Evolutionary conservation across 139 green algal species (phyloP).

Genomic region (Micractinium conductrix): DNA sequence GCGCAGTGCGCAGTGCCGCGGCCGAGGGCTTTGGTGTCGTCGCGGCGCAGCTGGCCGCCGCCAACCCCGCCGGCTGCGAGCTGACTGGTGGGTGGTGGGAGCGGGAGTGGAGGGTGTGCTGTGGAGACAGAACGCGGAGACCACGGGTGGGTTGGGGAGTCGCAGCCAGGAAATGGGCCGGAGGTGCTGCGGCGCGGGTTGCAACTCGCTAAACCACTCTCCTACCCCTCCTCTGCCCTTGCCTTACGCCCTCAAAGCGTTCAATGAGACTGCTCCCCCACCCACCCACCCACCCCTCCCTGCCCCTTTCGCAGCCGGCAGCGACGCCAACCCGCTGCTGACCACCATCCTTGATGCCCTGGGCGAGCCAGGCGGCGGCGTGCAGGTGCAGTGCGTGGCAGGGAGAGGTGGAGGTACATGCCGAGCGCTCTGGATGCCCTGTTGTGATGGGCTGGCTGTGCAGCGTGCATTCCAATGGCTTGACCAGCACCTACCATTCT

Average conservation of each 20-base stretch:
- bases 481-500: too few relatives aligned
- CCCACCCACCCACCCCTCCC: background rate
- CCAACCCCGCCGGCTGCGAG: background rate
- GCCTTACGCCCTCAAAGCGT: background rate
- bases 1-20: background rate
- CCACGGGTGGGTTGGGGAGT: background rate
- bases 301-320: background rate
- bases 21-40: background rate
- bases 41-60: conserved; percentile 5
- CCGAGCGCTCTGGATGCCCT: too few relatives aligned
- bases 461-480: too few relatives aligned
- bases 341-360: conserved; percentile 18
- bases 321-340: conserved; percentile 6
- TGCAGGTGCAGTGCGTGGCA: too few relatives aligned
- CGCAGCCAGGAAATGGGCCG: too few relatives aligned
- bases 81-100: background rate
- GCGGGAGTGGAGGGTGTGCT: background rate
- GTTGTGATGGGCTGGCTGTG: too few relatives aligned
- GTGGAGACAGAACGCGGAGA: background rate
- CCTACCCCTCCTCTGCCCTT: background rate
- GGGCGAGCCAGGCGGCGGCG: background rate
- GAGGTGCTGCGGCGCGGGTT: background rate
- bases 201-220: background rate
- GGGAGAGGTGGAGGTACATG: too few relatives aligned
- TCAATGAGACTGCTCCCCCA: too few relatives aligned